These are phyloP conservation scores for Castanopsis chinensis DNA, from an alignment of 306 rosid species.

Conservation along the genomic window DNA sequence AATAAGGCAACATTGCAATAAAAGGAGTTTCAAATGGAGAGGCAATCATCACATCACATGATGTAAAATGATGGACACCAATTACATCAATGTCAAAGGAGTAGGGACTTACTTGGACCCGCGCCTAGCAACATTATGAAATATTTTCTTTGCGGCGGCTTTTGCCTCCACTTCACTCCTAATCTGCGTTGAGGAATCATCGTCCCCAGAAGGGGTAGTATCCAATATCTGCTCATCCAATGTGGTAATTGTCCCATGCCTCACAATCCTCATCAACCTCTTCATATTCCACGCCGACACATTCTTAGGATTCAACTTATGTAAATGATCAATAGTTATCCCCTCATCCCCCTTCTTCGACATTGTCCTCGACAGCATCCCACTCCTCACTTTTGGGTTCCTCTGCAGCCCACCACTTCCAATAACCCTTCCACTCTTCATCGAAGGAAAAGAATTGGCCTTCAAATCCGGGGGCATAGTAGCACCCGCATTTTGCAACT, in stretches of 20 bases:
- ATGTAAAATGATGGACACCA: neutral
- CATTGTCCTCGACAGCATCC: constrained; percentile 32
- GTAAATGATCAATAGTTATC: constrained; percentile 71
- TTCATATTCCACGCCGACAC: constrained; percentile 98
- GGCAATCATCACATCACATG: neutral
- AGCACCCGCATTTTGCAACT: constrained; percentile 82
- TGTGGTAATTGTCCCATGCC: constrained; percentile 64
- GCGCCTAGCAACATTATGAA: constrained; percentile 71
- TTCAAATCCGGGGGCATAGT: constrained; percentile 40
- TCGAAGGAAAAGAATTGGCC: constrained; percentile 34
- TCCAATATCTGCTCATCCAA: constrained; percentile 62
- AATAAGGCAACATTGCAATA: neutral
- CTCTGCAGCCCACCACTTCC: constrained; percentile 42
- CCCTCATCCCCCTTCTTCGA: constrained; percentile 53
- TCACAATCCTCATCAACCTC: constrained; percentile 72
- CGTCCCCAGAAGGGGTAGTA: constrained; percentile 24
- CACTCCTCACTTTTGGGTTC: constrained; percentile 36
- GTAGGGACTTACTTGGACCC: constrained; percentile 53
- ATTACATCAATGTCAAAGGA: neutral
- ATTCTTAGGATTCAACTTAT: constrained; percentile 67
- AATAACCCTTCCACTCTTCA: constrained; percentile 40
- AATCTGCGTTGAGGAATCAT: constrained; percentile 55
- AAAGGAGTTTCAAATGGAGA: neutral
- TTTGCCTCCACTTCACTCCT: constrained; percentile 77
- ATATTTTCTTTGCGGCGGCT: constrained; percentile 81